A percentile compares a stretch with the other conserved stretches of the same genome.
phyloP scores from a whole-genome alignment of 495 filamentous ascomycete genomes.

The Cetradonia linearis region DNA sequence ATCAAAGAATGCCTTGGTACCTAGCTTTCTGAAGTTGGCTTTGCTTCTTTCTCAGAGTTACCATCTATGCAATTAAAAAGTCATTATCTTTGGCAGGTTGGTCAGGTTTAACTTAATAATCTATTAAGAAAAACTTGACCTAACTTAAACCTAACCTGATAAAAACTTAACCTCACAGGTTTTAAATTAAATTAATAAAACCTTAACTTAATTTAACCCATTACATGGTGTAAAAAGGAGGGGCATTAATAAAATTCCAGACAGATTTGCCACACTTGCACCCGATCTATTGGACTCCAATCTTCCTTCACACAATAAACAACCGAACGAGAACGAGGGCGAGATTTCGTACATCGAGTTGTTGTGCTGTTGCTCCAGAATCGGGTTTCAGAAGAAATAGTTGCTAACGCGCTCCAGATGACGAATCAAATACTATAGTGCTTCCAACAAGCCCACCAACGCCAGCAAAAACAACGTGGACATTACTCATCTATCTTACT shows the following conservation, averaged over 20 bases:
- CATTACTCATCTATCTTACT: conserved; percentile 78
- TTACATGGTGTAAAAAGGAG: no score
- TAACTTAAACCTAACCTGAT: no score
- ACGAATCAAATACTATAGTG: conserved; percentile 62
- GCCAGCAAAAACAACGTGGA: conserved; percentile 81
- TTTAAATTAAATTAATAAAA: no score
- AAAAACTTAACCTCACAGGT: no score
- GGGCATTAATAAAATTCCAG: background rate
- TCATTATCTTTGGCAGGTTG: no score
- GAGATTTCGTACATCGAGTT: background rate
- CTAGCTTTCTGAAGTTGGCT: background rate
- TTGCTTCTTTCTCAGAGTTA: background rate
- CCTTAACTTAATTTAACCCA: no score
- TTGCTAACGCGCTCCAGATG: conserved; percentile 42
- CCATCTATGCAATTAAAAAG: background rate
- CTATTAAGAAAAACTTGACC: no score
- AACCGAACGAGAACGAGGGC: background rate
- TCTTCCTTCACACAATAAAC: background rate
- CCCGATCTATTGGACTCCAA: background rate
- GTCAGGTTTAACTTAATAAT: no score
- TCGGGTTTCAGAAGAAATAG: background rate
- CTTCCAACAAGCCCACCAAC: conserved; percentile 40
- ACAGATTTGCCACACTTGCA: background rate
- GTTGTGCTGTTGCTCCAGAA: background rate
- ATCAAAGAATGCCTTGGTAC: background rate